Evolutionary conservation across 2,329 filamentous ascomycete genomes (phyloP).

Genomic region (Stachybotrys echinatus): DNA sequence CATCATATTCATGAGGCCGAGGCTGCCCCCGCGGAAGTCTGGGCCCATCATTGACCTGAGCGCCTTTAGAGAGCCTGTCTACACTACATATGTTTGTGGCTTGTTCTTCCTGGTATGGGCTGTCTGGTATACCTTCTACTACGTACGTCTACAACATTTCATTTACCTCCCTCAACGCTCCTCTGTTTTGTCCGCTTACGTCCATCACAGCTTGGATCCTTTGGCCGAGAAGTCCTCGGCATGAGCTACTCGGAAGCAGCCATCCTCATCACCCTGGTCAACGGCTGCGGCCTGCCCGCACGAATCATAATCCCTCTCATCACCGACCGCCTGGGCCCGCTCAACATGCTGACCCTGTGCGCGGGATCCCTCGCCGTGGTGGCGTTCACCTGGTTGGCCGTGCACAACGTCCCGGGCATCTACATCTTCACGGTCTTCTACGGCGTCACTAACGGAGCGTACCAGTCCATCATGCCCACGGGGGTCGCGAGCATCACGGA

Average conservation of each 20-base stretch:
- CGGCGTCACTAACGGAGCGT: conserved; percentile 22
- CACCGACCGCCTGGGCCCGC: conserved; percentile 27
- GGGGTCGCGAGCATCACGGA: conserved; percentile 32
- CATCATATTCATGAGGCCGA: conserved; percentile 21
- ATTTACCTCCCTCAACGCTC: background rate
- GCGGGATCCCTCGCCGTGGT: conserved; percentile 22
- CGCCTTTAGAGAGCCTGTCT: conserved; percentile 28
- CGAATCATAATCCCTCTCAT: conserved; percentile 29
- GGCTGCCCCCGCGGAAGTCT: conserved; percentile 16
- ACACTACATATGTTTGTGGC: conserved; percentile 24
- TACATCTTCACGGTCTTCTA: conserved; percentile 29
- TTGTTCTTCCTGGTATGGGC: conserved; percentile 33
- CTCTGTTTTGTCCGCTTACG: background rate
- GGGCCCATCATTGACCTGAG: conserved; percentile 22
- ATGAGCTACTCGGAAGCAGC: conserved; percentile 28
- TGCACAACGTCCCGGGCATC: conserved; percentile 22
- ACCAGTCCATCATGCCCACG: conserved; percentile 35
- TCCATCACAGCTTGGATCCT: conserved; percentile 14
- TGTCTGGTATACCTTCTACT: conserved; percentile 39
- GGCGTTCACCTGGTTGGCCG: conserved; percentile 30
- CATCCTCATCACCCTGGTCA: conserved; percentile 32
- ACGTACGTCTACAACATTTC: conserved; percentile 18
- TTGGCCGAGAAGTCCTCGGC: conserved; percentile 20
- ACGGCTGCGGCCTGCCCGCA: conserved; percentile 31
- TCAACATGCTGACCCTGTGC: conserved; percentile 26